Evolutionary conservation across 202 grass and related monocot genomes (phyloP), one percentile per base, ranked within the genome.

Genomic region (Brachypodium distachyon): DNA sequence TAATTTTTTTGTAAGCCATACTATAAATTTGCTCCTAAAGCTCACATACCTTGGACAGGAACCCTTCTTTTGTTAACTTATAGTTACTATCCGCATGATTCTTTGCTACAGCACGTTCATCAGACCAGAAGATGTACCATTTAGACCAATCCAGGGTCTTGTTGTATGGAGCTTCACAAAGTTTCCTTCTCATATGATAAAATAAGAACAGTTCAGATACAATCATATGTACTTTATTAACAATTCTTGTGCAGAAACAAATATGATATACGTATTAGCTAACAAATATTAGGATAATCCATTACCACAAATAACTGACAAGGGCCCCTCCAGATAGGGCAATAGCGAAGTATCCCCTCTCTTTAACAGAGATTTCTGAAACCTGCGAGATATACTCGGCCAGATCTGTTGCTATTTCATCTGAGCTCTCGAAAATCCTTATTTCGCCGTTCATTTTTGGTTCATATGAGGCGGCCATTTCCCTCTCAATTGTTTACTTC

Each of bases 111-210:
- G 92, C 96, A 48, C 92, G 87, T 41, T 99, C 96, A 39, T 99
- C 92, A 65, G 87, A 83, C 96, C 96, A 99, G 77, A 99, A 90
- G 41, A 99, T 72, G 50, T 91, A 99, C 96, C 96, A 99, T 73
- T 96, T 99, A 12, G 96, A 90, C 96, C 96, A 99, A 85, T 99
- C 96, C 64, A 99, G 54, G 25, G 92, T 99, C 85, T 93, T 99
- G 70, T 77, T 94, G 57, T 96, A 96, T 31, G 96, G 96, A 7
- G 72, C 78, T 82, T 99, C 89, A 76, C 92, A 99, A 44, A 99
- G 92, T 90, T 96, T 99, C 78, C 96, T 99, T 76, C 57, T 70
- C 48, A 59, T n/a, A 61, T 75, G 84, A 18, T 13, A 58, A 72
- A 76, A 50, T 19, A 33, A 61, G 22, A 10, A 28, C 23, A 61